phyloP scores from a whole-genome alignment of 2,329 filamentous ascomycete genomes.

The Aspergillus alliaceus region DNA sequence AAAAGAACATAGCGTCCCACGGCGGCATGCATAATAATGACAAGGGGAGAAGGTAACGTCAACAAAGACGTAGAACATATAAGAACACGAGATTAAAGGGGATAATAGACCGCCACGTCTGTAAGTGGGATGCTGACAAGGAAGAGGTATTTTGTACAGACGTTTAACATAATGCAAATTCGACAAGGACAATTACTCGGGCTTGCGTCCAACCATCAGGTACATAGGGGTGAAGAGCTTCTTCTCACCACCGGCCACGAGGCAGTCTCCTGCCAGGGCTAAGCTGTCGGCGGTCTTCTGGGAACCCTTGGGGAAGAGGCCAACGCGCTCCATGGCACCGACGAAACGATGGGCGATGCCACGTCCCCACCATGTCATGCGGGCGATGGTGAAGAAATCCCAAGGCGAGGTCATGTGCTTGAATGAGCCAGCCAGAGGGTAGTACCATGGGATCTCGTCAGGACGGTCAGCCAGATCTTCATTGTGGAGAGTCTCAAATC shows the following conservation, averaged over 20 bases:
- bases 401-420: slow-evolving; percentile 76
- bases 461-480: slow-evolving; percentile 81
- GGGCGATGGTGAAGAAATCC: slow-evolving; percentile 78
- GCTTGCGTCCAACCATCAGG: slow-evolving; percentile 91
- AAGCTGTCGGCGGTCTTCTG: slow-evolving; percentile 94
- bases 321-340: slow-evolving; percentile 71
- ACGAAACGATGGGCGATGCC: slow-evolving; percentile 73
- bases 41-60: slow-evolving; percentile 7
- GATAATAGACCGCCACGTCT: slow-evolving; percentile 21
- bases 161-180: slow-evolving; percentile 8
- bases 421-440: slow-evolving; percentile 81
- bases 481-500: slow-evolving; percentile 78
- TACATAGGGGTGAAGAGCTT: slow-evolving; percentile 99
- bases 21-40: slow-evolving; percentile 21
- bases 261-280: slow-evolving; percentile 75
- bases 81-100: slow-evolving; percentile 17
- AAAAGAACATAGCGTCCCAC: slow-evolving; percentile 14
- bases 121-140: slow-evolving; percentile 13
- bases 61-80: slow-evolving; percentile 8
- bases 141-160: slow-evolving; percentile 14
- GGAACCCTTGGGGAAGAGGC: slow-evolving; percentile 76
- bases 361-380: slow-evolving; percentile 86
- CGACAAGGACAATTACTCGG: slow-evolving; percentile 43
- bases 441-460: slow-evolving; percentile 87
- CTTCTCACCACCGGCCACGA: slow-evolving; percentile 82